A percentile compares a stretch with the other conserved stretches of the same genome.
These are phyloP conservation scores for Chernovozyma aurita DNA, from an alignment of 1,139 yeast genomes.

Conservation along the genomic window DNA sequence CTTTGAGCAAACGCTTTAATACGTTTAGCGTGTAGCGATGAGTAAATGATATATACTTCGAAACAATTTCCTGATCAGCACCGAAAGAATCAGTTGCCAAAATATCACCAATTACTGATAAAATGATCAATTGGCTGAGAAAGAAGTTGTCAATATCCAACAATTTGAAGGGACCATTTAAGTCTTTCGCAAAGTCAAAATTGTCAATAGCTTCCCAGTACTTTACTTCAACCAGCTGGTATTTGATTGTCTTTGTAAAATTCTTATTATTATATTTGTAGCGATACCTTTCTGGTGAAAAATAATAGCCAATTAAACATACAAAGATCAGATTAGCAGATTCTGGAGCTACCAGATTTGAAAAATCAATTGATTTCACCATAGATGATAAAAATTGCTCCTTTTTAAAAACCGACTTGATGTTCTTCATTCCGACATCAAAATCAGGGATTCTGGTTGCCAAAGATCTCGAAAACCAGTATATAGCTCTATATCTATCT, in stretches of 20 bases:
- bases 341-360: conserved; percentile 6
- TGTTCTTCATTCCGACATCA: conserved; percentile 37
- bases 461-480: conserved; percentile 56
- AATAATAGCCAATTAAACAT: conserved; percentile 27
- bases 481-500: conserved; percentile 29
- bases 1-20: background rate
- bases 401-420: conserved; percentile 28
- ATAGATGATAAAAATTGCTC: conserved; percentile 21
- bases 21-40: background rate
- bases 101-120: conserved; percentile 6
- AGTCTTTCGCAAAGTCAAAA: background rate
- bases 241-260: conserved; percentile 21
- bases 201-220: conserved; percentile 14
- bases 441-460: conserved; percentile 49
- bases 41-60: background rate
- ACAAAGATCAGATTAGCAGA: conserved; percentile 21
- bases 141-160: background rate
- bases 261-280: conserved; percentile 14
- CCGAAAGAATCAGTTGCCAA: conserved; percentile 4
- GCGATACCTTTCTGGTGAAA: conserved; percentile 24
- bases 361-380: conserved; percentile 11
- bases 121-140: background rate
- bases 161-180: background rate
- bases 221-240: conserved; percentile 22
- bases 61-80: background rate